These are phyloP conservation scores for Pseudogymnoascus sp. DNA, from an alignment of 2,329 filamentous ascomycete genomes.

Conservation along the genomic window DNA sequence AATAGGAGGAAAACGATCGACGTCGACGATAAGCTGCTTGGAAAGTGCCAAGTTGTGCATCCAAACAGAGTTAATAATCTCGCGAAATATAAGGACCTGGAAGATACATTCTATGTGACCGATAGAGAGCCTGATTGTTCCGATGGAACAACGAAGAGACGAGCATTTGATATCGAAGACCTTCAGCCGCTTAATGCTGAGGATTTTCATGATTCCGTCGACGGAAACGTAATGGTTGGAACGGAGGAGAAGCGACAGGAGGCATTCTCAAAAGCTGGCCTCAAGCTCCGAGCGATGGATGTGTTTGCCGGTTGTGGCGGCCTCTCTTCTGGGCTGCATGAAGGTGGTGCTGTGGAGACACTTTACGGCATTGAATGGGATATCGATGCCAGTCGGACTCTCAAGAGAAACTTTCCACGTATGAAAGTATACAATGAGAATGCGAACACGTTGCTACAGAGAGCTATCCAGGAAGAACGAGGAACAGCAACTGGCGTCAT, in stretches of 20 bases:
- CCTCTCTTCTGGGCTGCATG: background rate
- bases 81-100: slow-evolving; percentile 15
- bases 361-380: slow-evolving; percentile 7
- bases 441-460: slow-evolving; percentile 13
- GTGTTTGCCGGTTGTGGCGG: slow-evolving; percentile 9
- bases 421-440: slow-evolving; percentile 13
- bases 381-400: background rate
- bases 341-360: slow-evolving; percentile 1
- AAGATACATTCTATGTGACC: slow-evolving; percentile 19
- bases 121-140: slow-evolving; percentile 9
- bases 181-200: background rate
- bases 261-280: background rate
- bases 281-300: slow-evolving; percentile 7
- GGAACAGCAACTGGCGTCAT: slow-evolving; percentile 8
- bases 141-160: background rate
- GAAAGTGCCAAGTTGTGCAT: slow-evolving; percentile 18
- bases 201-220: background rate
- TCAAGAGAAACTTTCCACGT: slow-evolving; percentile 7
- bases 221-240: background rate
- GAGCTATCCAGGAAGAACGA: slow-evolving; percentile 12
- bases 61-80: slow-evolving; percentile 16
- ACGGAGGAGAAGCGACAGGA: background rate
- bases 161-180: background rate
- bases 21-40: slow-evolving; percentile 12
- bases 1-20: background rate